Evolutionary conservation across 2,329 filamentous ascomycete genomes (phyloP), one percentile per base, ranked within the genome.

Genomic region (Xylaria sp.): DNA sequence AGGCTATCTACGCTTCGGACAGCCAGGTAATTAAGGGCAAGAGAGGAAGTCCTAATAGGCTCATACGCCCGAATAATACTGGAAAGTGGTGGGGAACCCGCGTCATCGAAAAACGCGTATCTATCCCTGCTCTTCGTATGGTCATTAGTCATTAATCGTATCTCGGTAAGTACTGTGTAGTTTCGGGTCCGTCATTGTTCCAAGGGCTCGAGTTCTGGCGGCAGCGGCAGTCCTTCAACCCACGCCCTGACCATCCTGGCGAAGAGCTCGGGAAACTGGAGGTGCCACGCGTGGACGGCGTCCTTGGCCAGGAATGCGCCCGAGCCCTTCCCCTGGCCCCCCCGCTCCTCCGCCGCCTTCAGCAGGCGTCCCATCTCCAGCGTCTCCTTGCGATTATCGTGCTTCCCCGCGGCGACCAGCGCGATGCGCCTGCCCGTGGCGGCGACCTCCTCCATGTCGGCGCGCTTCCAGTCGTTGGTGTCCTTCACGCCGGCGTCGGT

Each of bases 211-310:
- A 61, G 61, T 5, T 50, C 65, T 7, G 50, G 47, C 7, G 72
- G 71, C 46, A 75, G 45, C 20, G 51, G 45, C 20, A 47, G 45
- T 18, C 57, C 59, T 34, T 67, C 61, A 8, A 73, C 54, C 73
- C 74, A 77, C 3, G 71, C 70, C 54, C 60, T 64, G 9, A 76
- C 62, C 1, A 64, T 71, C 34, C 63, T 60, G 1, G 72, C 71
- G 58, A 76, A 77, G 6, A 76, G 44, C 39, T 69, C 57, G 1
- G 74, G 75, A 26, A 71, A 62, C 51, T 76, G 74, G 54, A 76
- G 51, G 51, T 76, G 70, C 75, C 74, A 76, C 37, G 67, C 66
- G 60, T 76, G 73, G 22, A 72, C 64, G 16, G 73, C 75, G 18
- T 68, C 66, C 22, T 50, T 64, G 6, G 76, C 65, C 8, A 74